These are phyloP conservation scores for Acrocalymma vagum DNA, from an alignment of 2,329 filamentous ascomycete genomes.

Conservation along the genomic window DNA sequence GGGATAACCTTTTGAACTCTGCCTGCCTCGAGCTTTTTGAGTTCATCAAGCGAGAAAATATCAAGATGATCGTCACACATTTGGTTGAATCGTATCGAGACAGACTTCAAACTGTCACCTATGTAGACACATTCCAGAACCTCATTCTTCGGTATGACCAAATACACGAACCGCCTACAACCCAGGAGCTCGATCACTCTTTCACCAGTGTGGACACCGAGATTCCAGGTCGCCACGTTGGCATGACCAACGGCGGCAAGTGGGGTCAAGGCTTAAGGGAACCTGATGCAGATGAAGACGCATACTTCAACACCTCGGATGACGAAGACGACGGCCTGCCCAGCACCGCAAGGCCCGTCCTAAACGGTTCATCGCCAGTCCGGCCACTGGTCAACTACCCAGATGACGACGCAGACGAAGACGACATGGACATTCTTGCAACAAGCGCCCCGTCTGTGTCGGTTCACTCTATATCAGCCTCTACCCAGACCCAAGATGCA, in stretches of 20 bases:
- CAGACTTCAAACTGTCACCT: conserved; percentile 76
- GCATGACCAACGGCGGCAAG: conserved; percentile 62
- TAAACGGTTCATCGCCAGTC: conserved; percentile 71
- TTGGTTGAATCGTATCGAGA: conserved; percentile 86
- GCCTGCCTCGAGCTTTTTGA: conserved; percentile 95
- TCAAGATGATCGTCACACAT: conserved; percentile 81
- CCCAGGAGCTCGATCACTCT: conserved; percentile 64
- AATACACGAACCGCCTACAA: conserved; percentile 67
- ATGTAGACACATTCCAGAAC: conserved; percentile 84
- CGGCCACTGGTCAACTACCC: conserved; percentile 87
- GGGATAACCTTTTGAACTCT: conserved; percentile 92
- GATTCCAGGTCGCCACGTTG: conserved; percentile 50
- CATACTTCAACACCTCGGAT: conserved; percentile 92
- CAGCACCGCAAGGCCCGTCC: conserved; percentile 43
- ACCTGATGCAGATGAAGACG: conserved; percentile 85
- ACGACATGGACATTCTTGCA: conserved; percentile 67
- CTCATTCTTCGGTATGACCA: conserved; percentile 82
- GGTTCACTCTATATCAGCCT: conserved; percentile 31
- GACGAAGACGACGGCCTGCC: conserved; percentile 73
- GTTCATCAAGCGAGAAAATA: conserved; percentile 71
- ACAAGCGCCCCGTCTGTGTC: conserved; percentile 45
- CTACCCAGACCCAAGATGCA: conserved; percentile 33
- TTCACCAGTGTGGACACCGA: conserved; percentile 75
- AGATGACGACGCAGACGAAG: conserved; percentile 77
- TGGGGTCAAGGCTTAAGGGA: conserved; percentile 80